phyloP scores from a whole-genome alignment of 768 basidiomycete species.

The Sarcomyxa edulis region DNA sequence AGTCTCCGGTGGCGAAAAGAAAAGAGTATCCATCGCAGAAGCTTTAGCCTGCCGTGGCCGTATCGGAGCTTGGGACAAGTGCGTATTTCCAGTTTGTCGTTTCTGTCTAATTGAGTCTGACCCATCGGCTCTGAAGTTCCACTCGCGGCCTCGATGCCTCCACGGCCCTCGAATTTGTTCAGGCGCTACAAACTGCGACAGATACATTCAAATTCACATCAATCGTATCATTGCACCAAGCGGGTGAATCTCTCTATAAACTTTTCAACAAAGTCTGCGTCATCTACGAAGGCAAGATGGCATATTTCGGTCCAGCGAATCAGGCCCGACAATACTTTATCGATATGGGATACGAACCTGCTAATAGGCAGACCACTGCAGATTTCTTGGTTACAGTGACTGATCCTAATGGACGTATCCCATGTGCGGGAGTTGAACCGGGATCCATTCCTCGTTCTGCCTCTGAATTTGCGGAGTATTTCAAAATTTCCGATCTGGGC shows the following conservation, averaged over 20 bases:
- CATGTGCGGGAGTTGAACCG: conserved; percentile 26
- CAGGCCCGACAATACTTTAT: conserved; percentile 71
- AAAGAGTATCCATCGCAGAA: conserved; percentile 78
- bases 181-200: conserved; percentile 59
- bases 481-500: conserved; percentile 24
- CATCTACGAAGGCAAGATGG: conserved; percentile 69
- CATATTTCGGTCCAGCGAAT: conserved; percentile 66
- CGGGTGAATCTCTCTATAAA: conserved; percentile 61
- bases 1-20: conserved; percentile 75
- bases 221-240: conserved; percentile 82
- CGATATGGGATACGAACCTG: conserved; percentile 57
- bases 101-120: conserved; percentile 9
- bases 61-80: conserved; percentile 79
- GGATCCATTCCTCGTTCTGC: conserved; percentile 38
- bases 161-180: conserved; percentile 71
- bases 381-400: conserved; percentile 62
- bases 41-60: conserved; percentile 55
- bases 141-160: conserved; percentile 63
- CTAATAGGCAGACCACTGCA: conserved; percentile 57
- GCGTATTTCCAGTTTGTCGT: conserved; percentile 11
- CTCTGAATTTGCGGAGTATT: conserved; percentile 37
- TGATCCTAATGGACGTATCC: conserved; percentile 49
- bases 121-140: conserved; percentile 36
- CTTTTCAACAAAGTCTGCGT: conserved; percentile 73
- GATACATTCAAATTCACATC: conserved; percentile 50